Evolutionary conservation across 768 basidiomycete genomes (phyloP).

Genomic region (Lentinula boryana): DNA sequence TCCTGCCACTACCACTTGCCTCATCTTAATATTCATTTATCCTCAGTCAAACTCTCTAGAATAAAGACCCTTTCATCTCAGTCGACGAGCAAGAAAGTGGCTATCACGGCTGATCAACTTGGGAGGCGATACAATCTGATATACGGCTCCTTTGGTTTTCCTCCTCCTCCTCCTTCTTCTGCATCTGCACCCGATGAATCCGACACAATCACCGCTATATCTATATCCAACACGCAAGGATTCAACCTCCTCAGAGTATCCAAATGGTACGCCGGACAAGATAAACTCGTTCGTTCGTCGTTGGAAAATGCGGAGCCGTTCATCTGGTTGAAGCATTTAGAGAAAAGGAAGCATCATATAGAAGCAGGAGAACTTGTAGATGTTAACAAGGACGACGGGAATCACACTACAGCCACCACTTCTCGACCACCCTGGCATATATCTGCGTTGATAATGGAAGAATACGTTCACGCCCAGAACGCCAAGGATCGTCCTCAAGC

Average conservation of each 20-base stretch:
- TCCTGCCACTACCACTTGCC: neutral
- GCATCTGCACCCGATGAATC: neutral
- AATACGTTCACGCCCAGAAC: conserved; percentile 44
- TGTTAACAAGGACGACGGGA: neutral
- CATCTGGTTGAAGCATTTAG: conserved; percentile 68
- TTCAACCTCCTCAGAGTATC: conserved; percentile 45
- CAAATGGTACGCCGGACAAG: conserved; percentile 57
- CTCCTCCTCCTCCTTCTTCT: conserved; percentile 16
- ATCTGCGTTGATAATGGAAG: conserved; percentile 65
- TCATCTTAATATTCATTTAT: neutral
- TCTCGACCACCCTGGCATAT: conserved; percentile 52
- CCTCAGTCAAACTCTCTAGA: conserved; percentile 49
- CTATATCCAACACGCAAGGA: neutral
- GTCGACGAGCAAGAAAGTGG: conserved; percentile 57
- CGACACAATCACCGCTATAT: neutral
- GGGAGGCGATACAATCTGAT: conserved; percentile 58
- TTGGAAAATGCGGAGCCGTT: conserved; percentile 65
- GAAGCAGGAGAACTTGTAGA: neutral
- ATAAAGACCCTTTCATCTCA: conserved; percentile 45
- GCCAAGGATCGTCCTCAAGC: conserved; percentile 17
- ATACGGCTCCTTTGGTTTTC: conserved; percentile 28
- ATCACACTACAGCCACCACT: neutral
- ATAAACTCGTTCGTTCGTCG: conserved; percentile 37
- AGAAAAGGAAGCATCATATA: conserved; percentile 19
- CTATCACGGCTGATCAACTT: conserved; percentile 60